Conservation (phyloP, 495 filamentous ascomycete species). For the Ascobolus immersus region DNA sequence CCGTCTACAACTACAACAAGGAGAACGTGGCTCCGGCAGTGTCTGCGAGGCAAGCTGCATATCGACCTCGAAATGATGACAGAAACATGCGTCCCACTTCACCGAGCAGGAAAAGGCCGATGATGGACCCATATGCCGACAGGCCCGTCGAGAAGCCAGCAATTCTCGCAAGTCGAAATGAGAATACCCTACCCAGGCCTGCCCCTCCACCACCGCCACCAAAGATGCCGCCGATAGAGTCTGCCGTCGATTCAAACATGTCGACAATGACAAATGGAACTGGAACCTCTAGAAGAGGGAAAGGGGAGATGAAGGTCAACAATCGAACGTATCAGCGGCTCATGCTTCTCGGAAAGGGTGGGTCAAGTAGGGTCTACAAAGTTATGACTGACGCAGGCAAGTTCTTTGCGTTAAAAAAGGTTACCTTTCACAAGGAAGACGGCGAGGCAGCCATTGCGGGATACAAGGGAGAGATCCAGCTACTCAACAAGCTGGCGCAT, state of each 20-base stretch:
- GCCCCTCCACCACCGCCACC: conserved; percentile 81
- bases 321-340: conserved; percentile 71
- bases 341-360: conserved; percentile 73
- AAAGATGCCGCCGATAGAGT: conserved; percentile 78
- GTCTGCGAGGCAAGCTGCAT: no score
- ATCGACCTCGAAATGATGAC: no score
- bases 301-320: conserved; percentile 62
- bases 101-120: no score
- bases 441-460: conserved; percentile 61
- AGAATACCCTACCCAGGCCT: conserved; percentile 61
- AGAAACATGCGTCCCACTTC: no score
- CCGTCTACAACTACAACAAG: no score
- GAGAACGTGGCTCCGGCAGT: no score
- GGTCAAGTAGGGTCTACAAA: conserved; percentile 78
- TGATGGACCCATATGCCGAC: no score
- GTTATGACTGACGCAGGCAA: conserved; percentile 93
- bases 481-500: conserved; percentile 53
- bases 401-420: conserved; percentile 78
- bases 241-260: conserved; percentile 52
- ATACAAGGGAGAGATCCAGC: conserved; percentile 91
- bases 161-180: conserved; percentile 43
- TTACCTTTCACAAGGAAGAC: conserved; percentile 48
- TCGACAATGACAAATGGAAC: conserved; percentile 29
- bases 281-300: conserved; percentile 33
- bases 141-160: no score